Conservation (phyloP, 2,329 filamentous ascomycete genomes). For the Colletotrichum paranaense region DNA sequence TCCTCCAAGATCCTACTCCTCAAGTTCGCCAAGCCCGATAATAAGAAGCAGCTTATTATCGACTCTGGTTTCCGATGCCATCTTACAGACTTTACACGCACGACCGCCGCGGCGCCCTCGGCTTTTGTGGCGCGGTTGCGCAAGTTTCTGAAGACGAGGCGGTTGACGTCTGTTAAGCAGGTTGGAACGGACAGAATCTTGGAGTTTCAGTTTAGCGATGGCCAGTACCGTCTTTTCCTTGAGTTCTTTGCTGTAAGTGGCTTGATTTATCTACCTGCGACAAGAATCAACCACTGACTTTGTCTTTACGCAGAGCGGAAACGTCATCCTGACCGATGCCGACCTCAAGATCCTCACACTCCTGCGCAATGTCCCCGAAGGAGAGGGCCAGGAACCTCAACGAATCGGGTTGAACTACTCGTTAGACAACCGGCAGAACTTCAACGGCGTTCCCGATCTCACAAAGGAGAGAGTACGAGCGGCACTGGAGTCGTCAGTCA, state of each 20-base stretch:
- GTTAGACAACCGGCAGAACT: slow-evolving; percentile 86
- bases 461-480: slow-evolving; percentile 78
- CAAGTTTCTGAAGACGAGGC: slow-evolving; percentile 87
- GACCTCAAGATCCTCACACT: slow-evolving; percentile 86
- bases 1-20: slow-evolving; percentile 95
- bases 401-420: slow-evolving; percentile 82
- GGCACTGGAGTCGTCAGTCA: slow-evolving; percentile 75
- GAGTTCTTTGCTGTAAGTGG: slow-evolving; percentile 85
- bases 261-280: neutral
- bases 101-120: slow-evolving; percentile 86
- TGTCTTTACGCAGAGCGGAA: slow-evolving; percentile 70
- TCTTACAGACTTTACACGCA: slow-evolving; percentile 88
- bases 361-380: slow-evolving; percentile 82
- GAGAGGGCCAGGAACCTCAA: slow-evolving; percentile 86
- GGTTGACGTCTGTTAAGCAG: slow-evolving; percentile 84
- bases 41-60: slow-evolving; percentile 89
- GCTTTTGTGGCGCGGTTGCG: slow-evolving; percentile 86
- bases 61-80: slow-evolving; percentile 98
- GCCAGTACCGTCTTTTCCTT: slow-evolving; percentile 85
- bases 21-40: slow-evolving; percentile 91
- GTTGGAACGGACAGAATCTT: slow-evolving; percentile 94
- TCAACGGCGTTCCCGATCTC: slow-evolving; percentile 77
- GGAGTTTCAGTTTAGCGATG: slow-evolving; percentile 93
- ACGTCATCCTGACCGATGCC: slow-evolving; percentile 90
- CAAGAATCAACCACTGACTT: neutral